Evolutionary conservation across 305 asterid species (phyloP).

Genomic region (Plantago rigida): DNA sequence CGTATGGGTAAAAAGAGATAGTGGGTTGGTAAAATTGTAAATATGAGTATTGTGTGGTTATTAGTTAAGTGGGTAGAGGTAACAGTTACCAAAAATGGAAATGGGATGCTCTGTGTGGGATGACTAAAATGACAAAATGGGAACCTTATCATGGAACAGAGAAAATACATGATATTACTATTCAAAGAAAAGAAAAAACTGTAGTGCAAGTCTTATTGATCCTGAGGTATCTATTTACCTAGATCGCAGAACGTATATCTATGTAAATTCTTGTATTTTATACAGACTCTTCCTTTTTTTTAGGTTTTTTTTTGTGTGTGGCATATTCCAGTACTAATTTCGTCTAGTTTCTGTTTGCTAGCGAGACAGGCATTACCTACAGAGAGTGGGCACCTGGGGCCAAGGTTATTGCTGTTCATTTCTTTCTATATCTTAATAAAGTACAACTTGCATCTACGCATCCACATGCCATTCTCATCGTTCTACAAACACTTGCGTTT

Average conservation of each 20-base stretch:
- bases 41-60: too few species aligned
- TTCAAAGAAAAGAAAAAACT: too few species aligned
- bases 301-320: neutral
- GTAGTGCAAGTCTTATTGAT: too few species aligned
- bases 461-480: neutral
- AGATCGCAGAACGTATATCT: neutral
- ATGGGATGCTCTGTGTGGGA: too few species aligned
- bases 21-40: too few species aligned
- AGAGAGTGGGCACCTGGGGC: conserved; percentile 99
- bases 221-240: too few species aligned
- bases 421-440: conserved; percentile 9
- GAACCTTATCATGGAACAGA: too few species aligned
- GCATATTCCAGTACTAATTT: conserved; percentile 24
- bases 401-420: conserved; percentile 51
- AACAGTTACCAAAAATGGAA: too few species aligned
- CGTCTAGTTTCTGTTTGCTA: conserved; percentile 36
- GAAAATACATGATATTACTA: too few species aligned
- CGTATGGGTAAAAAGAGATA: too few species aligned
- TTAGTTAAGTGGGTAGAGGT: too few species aligned
- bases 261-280: neutral
- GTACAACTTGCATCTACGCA: neutral
- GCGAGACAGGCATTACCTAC: conserved; percentile 90
- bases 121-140: too few species aligned
- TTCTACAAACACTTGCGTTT: neutral
- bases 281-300: neutral